Percentiles rank a stretch among this genome's conserved stretches.
Evolutionary conservation across 2,329 filamentous ascomycete genomes (phyloP).

Genomic region (Fusarium aywerte): DNA sequence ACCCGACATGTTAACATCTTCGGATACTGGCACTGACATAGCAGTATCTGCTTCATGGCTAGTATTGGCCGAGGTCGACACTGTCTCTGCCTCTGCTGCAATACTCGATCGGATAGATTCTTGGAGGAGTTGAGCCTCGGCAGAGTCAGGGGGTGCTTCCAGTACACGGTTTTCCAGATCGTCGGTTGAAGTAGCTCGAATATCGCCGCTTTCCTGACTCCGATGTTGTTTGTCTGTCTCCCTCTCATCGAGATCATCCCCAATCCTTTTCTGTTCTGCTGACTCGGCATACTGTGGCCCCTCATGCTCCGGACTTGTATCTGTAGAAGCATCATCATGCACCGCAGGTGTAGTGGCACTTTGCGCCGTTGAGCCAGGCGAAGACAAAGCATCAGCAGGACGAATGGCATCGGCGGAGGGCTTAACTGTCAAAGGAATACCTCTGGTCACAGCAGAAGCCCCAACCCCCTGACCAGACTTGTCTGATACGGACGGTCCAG

Average conservation of each 20-base stretch:
- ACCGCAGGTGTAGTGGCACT: conserved; percentile 78
- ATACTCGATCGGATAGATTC: conserved; percentile 53
- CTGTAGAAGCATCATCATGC: conserved; percentile 74
- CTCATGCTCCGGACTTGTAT: conserved; percentile 79
- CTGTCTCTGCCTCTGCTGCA: conserved; percentile 27
- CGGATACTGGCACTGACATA: not conserved
- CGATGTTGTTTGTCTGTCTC: conserved; percentile 36
- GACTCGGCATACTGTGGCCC: conserved; percentile 65
- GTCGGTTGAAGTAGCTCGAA: conserved; percentile 22
- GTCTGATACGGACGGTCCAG: not conserved
- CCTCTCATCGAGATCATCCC: conserved; percentile 50
- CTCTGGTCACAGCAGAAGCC: conserved; percentile 4
- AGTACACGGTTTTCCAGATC: conserved; percentile 40
- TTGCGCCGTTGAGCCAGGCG: conserved; percentile 74
- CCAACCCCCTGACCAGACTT: conserved; percentile 20
- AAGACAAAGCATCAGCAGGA: conserved; percentile 60
- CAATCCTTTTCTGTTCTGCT: conserved; percentile 58
- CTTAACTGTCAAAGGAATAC: conserved; percentile 47
- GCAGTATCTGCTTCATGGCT: conserved; percentile 9
- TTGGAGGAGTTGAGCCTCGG: conserved; percentile 59
- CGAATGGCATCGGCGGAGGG: conserved; percentile 52
- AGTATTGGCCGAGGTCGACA: not conserved
- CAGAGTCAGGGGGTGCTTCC: conserved; percentile 44
- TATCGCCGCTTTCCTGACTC: not conserved
- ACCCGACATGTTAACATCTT: conserved; percentile 15